These are phyloP conservation scores for Dryas octopetala DNA, from an alignment of 306 rosid species.

Conservation along the genomic window DNA sequence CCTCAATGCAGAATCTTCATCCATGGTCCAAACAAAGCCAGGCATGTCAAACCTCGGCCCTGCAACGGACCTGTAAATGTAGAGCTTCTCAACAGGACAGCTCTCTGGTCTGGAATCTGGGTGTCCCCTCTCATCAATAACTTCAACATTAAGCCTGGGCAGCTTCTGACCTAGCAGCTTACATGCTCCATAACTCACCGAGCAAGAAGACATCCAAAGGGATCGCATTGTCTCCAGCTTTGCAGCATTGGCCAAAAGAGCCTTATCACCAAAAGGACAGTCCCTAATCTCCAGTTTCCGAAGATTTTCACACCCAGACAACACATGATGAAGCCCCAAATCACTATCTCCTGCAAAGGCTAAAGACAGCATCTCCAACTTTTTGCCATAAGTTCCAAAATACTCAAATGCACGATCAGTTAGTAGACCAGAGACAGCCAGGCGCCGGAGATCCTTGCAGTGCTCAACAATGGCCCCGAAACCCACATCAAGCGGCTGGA, in stretches of 20 bases:
- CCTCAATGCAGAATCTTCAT: slow-evolving; percentile 49
- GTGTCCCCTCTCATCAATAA: slow-evolving; percentile 91
- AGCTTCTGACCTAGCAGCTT: slow-evolving; percentile 84
- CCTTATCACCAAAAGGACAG: slow-evolving; percentile 97
- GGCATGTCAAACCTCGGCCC: slow-evolving; percentile 93
- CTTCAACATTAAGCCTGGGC: slow-evolving; percentile 91
- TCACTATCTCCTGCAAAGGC: slow-evolving; percentile 98
- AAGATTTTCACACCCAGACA: slow-evolving; percentile 94
- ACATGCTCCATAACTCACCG: slow-evolving; percentile 92
- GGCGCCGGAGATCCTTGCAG: slow-evolving; percentile 85
- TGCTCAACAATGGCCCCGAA: slow-evolving; percentile 98
- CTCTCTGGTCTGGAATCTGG: slow-evolving; percentile 71
- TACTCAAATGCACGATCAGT: slow-evolving; percentile 81
- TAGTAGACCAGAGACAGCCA: slow-evolving; percentile 85
- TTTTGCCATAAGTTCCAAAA: slow-evolving; percentile 70
- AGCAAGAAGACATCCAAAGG: slow-evolving; percentile 99
- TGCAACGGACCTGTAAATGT: slow-evolving; percentile 70
- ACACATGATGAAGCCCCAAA: slow-evolving; percentile 82
- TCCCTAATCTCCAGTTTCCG: slow-evolving; percentile 97
- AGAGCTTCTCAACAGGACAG: slow-evolving; percentile 87
- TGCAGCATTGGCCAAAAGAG: slow-evolving; percentile 97
- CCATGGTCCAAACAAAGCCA: slow-evolving; percentile 77
- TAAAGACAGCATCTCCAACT: slow-evolving; percentile 94
- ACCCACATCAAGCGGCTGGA: slow-evolving; percentile 70
- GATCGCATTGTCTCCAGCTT: slow-evolving; percentile 99